These are phyloP conservation scores for Solanum chmielewskii DNA, from an alignment of 257 asterid genomes.

Conservation along the genomic window DNA sequence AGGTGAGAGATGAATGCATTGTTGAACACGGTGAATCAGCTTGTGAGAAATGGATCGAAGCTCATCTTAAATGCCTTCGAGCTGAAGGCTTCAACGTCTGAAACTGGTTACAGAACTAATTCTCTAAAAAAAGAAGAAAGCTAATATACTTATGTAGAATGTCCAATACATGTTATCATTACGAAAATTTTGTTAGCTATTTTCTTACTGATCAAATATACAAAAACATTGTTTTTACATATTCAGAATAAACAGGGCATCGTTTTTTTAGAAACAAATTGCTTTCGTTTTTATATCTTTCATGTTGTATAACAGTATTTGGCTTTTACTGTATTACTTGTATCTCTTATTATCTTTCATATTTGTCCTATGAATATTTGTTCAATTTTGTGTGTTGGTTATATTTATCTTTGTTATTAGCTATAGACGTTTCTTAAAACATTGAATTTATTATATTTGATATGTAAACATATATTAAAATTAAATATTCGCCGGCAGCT, in stretches of 20 bases:
- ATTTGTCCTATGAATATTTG: not conserved
- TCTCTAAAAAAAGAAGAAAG: not conserved
- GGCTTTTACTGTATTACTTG: not conserved
- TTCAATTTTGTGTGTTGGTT: not conserved
- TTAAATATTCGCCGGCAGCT: not conserved
- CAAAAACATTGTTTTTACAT: not conserved
- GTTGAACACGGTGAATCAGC: slow-evolving; percentile 77
- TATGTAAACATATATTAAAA: not conserved
- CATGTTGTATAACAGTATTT: not conserved
- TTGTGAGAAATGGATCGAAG: slow-evolving; percentile 77
- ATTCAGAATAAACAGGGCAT: not conserved
- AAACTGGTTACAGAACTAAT: not conserved
- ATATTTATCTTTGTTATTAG: not conserved
- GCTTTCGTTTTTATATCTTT: not conserved
- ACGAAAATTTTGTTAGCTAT: not conserved
- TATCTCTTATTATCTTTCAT: too few species aligned
- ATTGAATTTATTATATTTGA: too few species aligned
- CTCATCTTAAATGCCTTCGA: slow-evolving; percentile 72
- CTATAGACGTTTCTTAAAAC: too few species aligned
- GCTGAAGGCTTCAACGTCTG: slow-evolving; percentile 87
- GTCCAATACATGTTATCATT: not conserved
- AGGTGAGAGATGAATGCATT: slow-evolving; percentile 72
- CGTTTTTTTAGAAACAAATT: not conserved
- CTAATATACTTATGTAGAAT: not conserved
- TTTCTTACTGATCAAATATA: not conserved